Conservation (phyloP, 192 early-diverging fungal genomes). For the Backusella morwellensis region DNA sequence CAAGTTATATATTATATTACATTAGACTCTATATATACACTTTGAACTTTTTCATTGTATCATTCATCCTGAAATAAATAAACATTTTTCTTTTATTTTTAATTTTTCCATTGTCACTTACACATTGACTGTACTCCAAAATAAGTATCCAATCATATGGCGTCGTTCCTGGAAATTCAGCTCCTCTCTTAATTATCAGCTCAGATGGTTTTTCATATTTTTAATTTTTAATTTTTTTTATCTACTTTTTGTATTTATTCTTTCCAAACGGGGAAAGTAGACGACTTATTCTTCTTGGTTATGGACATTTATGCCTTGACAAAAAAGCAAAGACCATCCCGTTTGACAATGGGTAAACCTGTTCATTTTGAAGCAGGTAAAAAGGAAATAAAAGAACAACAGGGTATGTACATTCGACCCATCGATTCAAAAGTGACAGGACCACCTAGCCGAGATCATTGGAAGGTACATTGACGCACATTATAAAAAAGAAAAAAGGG, state of each 20-base stretch:
- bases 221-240: background rate
- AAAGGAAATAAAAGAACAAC: background rate
- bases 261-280: conserved; percentile 7
- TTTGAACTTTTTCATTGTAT: background rate
- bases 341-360: conserved; percentile 20
- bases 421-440: conserved; percentile 11
- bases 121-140: background rate
- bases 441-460: conserved; percentile 24
- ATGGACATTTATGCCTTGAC: conserved; percentile 34
- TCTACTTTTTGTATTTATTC: background rate
- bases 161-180: background rate
- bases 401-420: background rate
- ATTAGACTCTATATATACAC: background rate
- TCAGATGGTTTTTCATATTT: background rate
- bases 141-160: background rate
- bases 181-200: background rate
- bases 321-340: conserved; percentile 21
- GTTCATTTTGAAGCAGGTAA: background rate
- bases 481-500: background rate
- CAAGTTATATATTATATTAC: background rate
- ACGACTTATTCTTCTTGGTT: background rate
- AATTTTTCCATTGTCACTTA: background rate
- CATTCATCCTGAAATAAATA: background rate
- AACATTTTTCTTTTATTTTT: background rate
- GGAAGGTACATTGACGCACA: conserved; percentile 17